Percentiles rank a stretch among this genome's conserved stretches.
Conservation (phyloP, 768 basidiomycete genomes). For the Galerina sulciceps region DNA sequence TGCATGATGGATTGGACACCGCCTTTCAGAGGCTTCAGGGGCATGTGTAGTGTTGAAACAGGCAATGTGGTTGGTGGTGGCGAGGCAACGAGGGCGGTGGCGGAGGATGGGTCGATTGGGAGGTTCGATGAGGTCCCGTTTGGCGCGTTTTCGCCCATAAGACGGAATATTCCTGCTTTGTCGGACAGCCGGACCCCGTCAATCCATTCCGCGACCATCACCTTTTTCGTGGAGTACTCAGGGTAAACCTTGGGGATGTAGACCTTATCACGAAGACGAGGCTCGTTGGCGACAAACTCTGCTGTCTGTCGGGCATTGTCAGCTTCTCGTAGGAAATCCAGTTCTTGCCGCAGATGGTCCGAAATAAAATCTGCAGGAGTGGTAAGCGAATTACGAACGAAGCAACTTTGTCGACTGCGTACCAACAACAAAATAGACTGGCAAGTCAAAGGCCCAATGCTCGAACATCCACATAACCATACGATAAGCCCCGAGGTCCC, state of each 20-base stretch:
- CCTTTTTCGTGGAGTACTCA: constrained; percentile 72
- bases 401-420: constrained; percentile 23
- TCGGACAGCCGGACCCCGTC: constrained; percentile 77
- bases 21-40: constrained; percentile 52
- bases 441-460: constrained; percentile 83
- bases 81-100: constrained; percentile 5
- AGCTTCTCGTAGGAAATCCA: constrained; percentile 83
- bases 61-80: constrained; percentile 14
- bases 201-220: constrained; percentile 89
- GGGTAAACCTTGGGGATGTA: constrained; percentile 80
- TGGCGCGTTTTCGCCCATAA: constrained; percentile 56
- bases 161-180: constrained; percentile 52
- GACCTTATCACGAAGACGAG: constrained; percentile 68
- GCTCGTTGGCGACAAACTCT: constrained; percentile 69
- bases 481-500: constrained; percentile 76
- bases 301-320: constrained; percentile 76
- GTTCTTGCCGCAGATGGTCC: constrained; percentile 80
- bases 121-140: neutral
- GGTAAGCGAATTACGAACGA: neutral
- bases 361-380: constrained; percentile 68
- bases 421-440: constrained; percentile 82
- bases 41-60: constrained; percentile 29
- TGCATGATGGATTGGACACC: constrained; percentile 76
- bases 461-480: constrained; percentile 81
- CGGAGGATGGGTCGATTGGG: constrained; percentile 12